Evolutionary conservation across 192 early-diverging fungal genomes (phyloP).

Genomic region (Coemansia sp.): DNA sequence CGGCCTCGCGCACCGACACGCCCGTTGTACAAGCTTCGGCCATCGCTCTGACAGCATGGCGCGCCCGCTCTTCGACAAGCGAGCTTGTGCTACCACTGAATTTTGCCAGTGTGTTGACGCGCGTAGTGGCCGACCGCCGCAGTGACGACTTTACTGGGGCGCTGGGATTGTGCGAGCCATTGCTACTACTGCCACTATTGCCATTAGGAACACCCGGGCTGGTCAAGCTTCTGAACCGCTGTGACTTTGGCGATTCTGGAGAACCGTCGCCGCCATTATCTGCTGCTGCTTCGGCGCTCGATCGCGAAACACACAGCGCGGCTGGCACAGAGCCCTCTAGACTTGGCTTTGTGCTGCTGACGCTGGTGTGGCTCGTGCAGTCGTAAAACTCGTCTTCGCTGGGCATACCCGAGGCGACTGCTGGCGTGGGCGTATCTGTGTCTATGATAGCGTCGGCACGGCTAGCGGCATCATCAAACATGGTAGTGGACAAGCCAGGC

Average conservation of each 20-base stretch:
- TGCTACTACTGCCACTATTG: background rate
- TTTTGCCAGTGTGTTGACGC: background rate
- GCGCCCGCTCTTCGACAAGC: conserved; percentile 49
- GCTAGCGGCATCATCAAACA: background rate
- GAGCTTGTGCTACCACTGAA: background rate
- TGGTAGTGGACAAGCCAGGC: background rate
- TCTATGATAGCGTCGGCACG: background rate
- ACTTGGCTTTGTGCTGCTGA: conserved; percentile 35
- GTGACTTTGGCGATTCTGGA: conserved; percentile 17
- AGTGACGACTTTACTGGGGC: conserved; percentile 12
- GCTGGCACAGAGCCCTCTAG: conserved; percentile 11
- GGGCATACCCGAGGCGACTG: background rate
- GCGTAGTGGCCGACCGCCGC: conserved; percentile 42
- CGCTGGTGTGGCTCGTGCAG: conserved; percentile 29
- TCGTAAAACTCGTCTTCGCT: conserved; percentile 52
- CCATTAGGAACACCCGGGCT: conserved; percentile 20
- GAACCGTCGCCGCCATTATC: background rate
- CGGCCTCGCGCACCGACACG: conserved; percentile 39
- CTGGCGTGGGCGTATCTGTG: background rate
- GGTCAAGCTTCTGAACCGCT: conserved; percentile 33
- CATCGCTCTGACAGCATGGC: conserved; percentile 46
- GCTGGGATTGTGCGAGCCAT: background rate
- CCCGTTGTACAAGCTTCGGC: conserved; percentile 51
- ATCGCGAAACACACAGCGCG: conserved; percentile 2
- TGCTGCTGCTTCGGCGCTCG: conserved; percentile 1